Conservation (phyloP, 2,329 filamentous ascomycete species). For the Microsporum audouinii region DNA sequence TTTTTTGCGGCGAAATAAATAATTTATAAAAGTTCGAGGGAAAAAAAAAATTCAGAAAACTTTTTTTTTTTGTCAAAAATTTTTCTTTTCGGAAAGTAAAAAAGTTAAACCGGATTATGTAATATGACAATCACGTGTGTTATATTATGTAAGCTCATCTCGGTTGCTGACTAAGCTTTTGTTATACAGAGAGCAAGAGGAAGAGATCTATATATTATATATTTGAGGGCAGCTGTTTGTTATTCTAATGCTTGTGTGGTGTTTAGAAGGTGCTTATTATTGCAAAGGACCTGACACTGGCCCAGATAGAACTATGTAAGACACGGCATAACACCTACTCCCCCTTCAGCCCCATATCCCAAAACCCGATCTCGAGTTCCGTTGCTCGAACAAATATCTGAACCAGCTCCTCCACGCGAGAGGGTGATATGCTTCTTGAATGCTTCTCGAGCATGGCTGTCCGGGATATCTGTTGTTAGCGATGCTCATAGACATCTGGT, state of each 20-base stretch:
- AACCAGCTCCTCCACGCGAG: constrained; percentile 68
- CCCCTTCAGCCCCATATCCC: constrained; percentile 52
- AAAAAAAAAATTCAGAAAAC: neutral
- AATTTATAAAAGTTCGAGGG: neutral
- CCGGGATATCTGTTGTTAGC: constrained; percentile 10
- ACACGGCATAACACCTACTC: neutral
- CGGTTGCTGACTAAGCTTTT: neutral
- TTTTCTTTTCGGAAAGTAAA: neutral
- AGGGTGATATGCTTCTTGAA: constrained; percentile 59
- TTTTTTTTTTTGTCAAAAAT: neutral
- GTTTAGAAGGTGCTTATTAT: too few species aligned
- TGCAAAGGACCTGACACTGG: too few species aligned
- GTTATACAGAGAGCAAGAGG: neutral
- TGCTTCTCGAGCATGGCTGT: constrained; percentile 64
- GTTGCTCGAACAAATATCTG: constrained; percentile 81
- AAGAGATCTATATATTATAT: neutral
- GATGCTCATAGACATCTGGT: neutral
- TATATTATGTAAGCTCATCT: neutral
- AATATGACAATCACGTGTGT: neutral
- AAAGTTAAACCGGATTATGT: neutral
- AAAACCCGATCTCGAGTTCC: constrained; percentile 63
- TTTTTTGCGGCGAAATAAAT: neutral
- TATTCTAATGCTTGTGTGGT: too few species aligned
- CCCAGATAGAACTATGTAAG: too few species aligned
- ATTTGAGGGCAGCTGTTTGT: too few species aligned